Evolutionary conservation across 2,329 filamentous ascomycete species (phyloP), one percentile per base, ranked within the genome.

Genomic region (Colletotrichum gigasporum): DNA sequence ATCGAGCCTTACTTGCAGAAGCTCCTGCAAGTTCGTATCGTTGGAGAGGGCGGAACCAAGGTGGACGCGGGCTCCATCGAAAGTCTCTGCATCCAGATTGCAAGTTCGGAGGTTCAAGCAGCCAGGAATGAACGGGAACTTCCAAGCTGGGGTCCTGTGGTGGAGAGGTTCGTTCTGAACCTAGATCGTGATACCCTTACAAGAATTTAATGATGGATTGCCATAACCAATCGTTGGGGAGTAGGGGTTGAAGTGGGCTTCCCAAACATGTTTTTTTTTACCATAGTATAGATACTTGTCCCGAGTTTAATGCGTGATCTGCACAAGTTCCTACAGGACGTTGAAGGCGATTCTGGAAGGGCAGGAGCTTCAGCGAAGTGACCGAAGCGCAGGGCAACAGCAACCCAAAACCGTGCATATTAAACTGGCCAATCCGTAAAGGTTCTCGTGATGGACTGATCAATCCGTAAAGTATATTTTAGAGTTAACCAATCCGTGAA

Each of bases 1-100:
- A 76, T 81, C 3, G 72, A 75, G 35, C 78, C 80, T 1, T 84
- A 80, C 63, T 74, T 87, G n/a, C 69, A 69, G 22, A 61, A 74
- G 4, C 67, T 72, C 6, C 71, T 87, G 8, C 70, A 78, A 39
- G 65, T 76, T 37, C 72, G 75, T 42, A 65, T 81, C 2, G 63
- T 72, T 12, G 70, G 70, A 14, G 62, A 70, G 6, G 64, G 76
- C 35, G 76, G 76, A 4, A 69, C 63, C 1, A 64, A 69, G 2
- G 66, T 78, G 0, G 67, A 72, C 10, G 66, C 70, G 1, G 51
- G 62, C 1, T 67, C 72, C 11, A 73, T 81, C 16, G 59, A 69
- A 1, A 76, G 78, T 1, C 71, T 82, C 7, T 54, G 63, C 37
- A 72, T 82, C 30, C 72, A 69, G 26, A 72, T 82, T 24, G 75